These are phyloP conservation scores for Leccinum sublutescens DNA, from an alignment of 768 basidiomycete species.

Conservation along the genomic window DNA sequence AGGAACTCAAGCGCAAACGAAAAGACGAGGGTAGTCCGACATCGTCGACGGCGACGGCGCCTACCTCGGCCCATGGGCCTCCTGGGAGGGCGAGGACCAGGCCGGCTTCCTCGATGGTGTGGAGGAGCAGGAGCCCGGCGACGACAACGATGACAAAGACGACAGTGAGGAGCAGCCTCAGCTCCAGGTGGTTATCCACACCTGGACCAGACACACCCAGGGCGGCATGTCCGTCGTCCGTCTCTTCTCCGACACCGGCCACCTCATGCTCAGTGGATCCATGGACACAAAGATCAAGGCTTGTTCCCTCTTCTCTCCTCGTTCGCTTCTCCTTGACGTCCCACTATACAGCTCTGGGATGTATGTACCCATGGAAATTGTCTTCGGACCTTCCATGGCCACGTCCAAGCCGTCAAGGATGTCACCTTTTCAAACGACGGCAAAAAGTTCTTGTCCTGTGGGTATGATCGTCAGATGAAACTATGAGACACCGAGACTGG, in stretches of 20 bases:
- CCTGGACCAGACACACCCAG: constrained; percentile 97
- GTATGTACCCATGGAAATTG: constrained; percentile 96
- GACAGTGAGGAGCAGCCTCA: too few relatives aligned
- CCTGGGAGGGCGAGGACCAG: too few relatives aligned
- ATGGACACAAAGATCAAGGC: constrained; percentile 99
- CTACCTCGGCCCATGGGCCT: too few relatives aligned
- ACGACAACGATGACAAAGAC: too few relatives aligned
- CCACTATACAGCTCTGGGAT: constrained; percentile 87
- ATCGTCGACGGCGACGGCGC: constrained; percentile 87
- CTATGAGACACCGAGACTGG: constrained; percentile 99
- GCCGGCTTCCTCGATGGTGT: too few relatives aligned
- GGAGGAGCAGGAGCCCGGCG: too few relatives aligned
- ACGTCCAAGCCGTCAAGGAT: constrained; percentile 95
- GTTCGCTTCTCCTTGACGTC: constrained; percentile 4
- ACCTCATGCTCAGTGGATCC: constrained; percentile 88
- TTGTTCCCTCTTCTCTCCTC: constrained; percentile 13
- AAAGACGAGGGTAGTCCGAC: constrained; percentile 77
- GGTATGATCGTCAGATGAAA: constrained; percentile 97
- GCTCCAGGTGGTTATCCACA: constrained; percentile 29
- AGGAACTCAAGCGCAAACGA: constrained; percentile 79
- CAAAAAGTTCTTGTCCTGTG: constrained; percentile 83
- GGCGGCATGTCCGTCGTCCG: constrained; percentile 87
- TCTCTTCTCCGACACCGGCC: constrained; percentile 89
- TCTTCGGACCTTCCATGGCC: constrained; percentile 94
- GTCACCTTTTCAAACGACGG: constrained; percentile 95